Conservation (phyloP, 305 asterid genomes). For the Plantago coronopus region DNA sequence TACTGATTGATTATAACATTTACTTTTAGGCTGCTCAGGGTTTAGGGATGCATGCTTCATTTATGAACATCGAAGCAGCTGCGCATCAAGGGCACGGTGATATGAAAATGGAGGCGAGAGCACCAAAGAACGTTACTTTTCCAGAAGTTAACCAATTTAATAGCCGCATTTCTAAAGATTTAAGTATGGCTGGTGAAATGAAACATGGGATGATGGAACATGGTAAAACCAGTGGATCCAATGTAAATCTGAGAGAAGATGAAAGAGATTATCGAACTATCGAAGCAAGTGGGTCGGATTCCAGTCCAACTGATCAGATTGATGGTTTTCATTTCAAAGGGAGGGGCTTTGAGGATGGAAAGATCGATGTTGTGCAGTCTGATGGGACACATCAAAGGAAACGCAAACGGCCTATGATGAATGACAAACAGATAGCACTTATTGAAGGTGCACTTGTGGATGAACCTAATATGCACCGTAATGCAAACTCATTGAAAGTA, state of each 20-base stretch:
- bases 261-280: constrained; percentile 53
- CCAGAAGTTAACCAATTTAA: constrained; percentile 36
- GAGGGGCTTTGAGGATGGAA: constrained; percentile 53
- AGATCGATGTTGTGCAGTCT: constrained; percentile 46
- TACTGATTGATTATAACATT: constrained; percentile 13
- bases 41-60: constrained; percentile 36
- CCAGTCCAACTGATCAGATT: constrained; percentile 57
- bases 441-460: constrained; percentile 70
- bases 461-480: constrained; percentile 96
- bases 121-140: constrained; percentile 31
- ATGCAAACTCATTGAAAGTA: constrained; percentile 42
- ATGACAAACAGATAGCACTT: constrained; percentile 69
- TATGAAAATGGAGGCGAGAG: constrained; percentile 35
- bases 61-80: constrained; percentile 34
- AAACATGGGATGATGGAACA: constrained; percentile 38
- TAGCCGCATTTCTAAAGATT: constrained; percentile 33
- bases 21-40: constrained; percentile 48
- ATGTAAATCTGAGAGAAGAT: constrained; percentile 32
- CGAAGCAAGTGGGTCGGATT: constrained; percentile 80
- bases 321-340: constrained; percentile 51
- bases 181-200: constrained; percentile 33
- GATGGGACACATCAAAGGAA: constrained; percentile 87
- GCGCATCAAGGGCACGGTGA: constrained; percentile 33
- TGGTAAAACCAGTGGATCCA: constrained; percentile 33
- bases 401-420: constrained; percentile 91